These are phyloP conservation scores for Nemophila menziesii DNA, from an alignment of 257 asterid species.

Conservation along the genomic window DNA sequence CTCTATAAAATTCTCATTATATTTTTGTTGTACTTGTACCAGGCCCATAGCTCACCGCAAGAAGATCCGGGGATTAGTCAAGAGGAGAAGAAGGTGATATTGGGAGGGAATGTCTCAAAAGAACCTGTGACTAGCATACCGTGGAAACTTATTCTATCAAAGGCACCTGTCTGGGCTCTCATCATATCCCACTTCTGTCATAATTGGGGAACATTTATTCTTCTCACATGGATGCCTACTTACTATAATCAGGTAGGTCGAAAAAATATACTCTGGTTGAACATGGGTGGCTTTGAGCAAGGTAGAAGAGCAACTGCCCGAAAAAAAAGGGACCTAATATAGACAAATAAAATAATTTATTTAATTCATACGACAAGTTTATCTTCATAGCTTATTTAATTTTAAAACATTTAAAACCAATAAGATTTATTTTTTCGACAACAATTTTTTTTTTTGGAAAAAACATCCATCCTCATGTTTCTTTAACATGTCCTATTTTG, in stretches of 20 bases:
- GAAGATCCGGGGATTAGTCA: conserved; percentile 62
- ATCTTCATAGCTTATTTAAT: too few species aligned
- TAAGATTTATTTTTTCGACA: too few species aligned
- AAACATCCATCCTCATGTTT: too few species aligned
- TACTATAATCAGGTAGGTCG: conserved; percentile 74
- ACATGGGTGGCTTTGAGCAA: too few species aligned
- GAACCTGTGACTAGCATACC: conserved; percentile 80
- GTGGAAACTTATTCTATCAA: conserved; percentile 78
- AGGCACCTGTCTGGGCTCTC: conserved; percentile 98
- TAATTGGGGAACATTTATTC: conserved; percentile 98
- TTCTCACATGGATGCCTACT: conserved; percentile 96
- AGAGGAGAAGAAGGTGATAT: conserved; percentile 52
- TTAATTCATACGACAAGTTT: too few species aligned
- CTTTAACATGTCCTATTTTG: too few species aligned
- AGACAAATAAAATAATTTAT: too few species aligned
- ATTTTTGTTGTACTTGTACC: conserved; percentile 21
- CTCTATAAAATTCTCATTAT: conserved; percentile 7
- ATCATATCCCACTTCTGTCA: conserved; percentile 96
- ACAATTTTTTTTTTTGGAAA: too few species aligned
- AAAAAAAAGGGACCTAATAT: too few species aligned
- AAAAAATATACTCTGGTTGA: background rate
- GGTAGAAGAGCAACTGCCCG: too few species aligned
- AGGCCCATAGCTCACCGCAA: conserved; percentile 89
- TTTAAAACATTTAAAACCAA: too few species aligned
- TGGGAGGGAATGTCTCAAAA: conserved; percentile 49